Evolutionary conservation across 139 green algal genomes (phyloP).

Genomic region (Haematococcus lacustris): DNA sequence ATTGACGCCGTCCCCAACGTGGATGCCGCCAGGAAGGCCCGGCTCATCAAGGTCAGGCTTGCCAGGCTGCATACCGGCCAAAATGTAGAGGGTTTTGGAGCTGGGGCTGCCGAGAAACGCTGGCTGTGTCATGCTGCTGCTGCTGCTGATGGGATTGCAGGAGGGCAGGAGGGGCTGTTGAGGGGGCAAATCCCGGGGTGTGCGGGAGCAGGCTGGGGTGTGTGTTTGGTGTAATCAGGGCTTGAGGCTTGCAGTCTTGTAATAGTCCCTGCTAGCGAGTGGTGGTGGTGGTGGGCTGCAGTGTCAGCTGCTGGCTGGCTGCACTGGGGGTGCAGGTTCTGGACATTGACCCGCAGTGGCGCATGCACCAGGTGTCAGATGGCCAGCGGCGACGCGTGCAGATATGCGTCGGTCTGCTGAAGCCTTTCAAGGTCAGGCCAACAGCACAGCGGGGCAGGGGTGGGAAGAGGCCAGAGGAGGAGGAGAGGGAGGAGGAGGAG

Average conservation of each 20-base stretch:
- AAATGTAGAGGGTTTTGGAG: too few relatives aligned
- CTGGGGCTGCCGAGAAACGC: too few relatives aligned
- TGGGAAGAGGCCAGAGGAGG: too few relatives aligned
- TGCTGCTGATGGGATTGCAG: background rate
- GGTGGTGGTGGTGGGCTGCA: too few relatives aligned
- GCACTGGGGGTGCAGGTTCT: slow-evolving; percentile 52
- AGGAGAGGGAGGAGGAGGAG: too few relatives aligned
- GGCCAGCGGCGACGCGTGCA: slow-evolving; percentile 88
- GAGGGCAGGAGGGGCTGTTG: background rate
- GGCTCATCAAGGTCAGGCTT: slow-evolving; percentile 59
- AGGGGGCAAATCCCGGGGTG: background rate
- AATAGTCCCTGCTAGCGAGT: too few relatives aligned
- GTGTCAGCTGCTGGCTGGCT: too few relatives aligned
- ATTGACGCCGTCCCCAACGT: slow-evolving; percentile 69
- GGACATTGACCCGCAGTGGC: slow-evolving; percentile 79
- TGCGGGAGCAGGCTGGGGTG: too few relatives aligned
- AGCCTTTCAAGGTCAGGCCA: slow-evolving; percentile 79
- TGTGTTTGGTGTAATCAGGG: too few relatives aligned
- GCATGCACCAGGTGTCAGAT: slow-evolving; percentile 79
- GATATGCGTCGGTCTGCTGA: slow-evolving; percentile 81
- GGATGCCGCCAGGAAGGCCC: slow-evolving; percentile 46
- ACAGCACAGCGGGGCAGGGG: too few relatives aligned
- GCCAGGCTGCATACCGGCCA: too few relatives aligned
- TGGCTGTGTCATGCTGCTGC: background rate
- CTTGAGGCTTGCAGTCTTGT: too few relatives aligned